Evolutionary conservation across 2,329 filamentous ascomycete species (phyloP).

Genomic region (Exophiala oligosperma): DNA sequence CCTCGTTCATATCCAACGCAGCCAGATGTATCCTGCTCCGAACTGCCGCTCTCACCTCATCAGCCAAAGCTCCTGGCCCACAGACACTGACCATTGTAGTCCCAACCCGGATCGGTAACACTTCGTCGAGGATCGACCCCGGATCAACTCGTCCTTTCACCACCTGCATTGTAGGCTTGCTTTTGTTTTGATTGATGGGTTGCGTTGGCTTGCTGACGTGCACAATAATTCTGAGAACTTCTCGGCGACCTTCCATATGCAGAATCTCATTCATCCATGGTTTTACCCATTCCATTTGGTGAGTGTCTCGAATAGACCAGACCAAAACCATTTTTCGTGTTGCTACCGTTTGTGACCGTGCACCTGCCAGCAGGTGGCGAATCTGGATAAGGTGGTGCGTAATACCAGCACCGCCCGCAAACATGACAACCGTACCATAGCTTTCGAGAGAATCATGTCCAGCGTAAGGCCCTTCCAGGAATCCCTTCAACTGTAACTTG

Average conservation of each 20-base stretch:
- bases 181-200: slow-evolving; percentile 54
- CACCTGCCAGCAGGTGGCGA: slow-evolving; percentile 57
- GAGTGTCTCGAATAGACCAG: slow-evolving; percentile 62
- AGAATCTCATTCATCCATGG: slow-evolving; percentile 67
- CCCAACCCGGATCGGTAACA: slow-evolving; percentile 56
- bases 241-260: slow-evolving; percentile 57
- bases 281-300: slow-evolving; percentile 63
- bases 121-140: slow-evolving; percentile 56
- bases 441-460: slow-evolving; percentile 59
- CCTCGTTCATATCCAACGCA: slow-evolving; percentile 63
- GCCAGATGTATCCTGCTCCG: slow-evolving; percentile 52
- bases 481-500: slow-evolving; percentile 54
- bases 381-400: slow-evolving; percentile 65
- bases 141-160: slow-evolving; percentile 60
- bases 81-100: slow-evolving; percentile 64
- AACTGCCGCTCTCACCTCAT: slow-evolving; percentile 59
- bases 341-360: slow-evolving; percentile 53
- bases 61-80: slow-evolving; percentile 63
- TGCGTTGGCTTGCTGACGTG: slow-evolving; percentile 63
- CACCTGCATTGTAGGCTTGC: slow-evolving; percentile 62
- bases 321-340: slow-evolving; percentile 62
- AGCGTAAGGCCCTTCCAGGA: slow-evolving; percentile 65
- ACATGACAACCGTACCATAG: slow-evolving; percentile 66
- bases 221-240: slow-evolving; percentile 60
- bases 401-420: slow-evolving; percentile 66